phyloP scores from a whole-genome alignment of 345 rosid genomes.

The Rhizophora apiculata region DNA sequence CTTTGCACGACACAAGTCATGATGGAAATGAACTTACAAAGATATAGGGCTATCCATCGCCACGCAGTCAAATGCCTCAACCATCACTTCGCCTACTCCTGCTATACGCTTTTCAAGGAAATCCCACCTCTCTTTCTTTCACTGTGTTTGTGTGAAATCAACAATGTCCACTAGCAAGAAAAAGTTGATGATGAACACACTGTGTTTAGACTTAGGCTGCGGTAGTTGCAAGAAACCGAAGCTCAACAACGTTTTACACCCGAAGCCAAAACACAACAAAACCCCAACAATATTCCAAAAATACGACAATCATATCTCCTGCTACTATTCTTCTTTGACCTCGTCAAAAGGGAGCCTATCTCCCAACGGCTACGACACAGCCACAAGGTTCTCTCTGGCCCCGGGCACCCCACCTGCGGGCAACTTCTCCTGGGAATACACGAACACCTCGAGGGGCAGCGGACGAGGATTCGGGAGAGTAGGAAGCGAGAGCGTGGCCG shows the following conservation, averaged over 20 bases:
- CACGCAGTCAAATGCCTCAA: not conserved
- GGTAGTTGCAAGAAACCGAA: conserved; percentile 57
- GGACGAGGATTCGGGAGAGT: conserved; percentile 51
- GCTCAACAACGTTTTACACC: conserved; percentile 47
- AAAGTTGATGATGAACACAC: conserved; percentile 48
- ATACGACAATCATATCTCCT: conserved; percentile 13
- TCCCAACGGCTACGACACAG: conserved; percentile 14
- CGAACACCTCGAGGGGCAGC: conserved; percentile 11
- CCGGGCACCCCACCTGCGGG: conserved; percentile 12
- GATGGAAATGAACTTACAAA: not conserved
- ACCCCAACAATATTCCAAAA: conserved; percentile 14
- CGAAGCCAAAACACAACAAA: conserved; percentile 31
- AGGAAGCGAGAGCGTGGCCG: conserved; percentile 66
- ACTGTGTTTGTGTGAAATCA: not conserved
- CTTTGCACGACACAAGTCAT: too few species aligned
- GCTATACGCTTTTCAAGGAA: not conserved
- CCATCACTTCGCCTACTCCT: not conserved
- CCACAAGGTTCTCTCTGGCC: conserved; percentile 37
- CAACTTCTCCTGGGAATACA: conserved; percentile 14
- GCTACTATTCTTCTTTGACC: conserved; percentile 23
- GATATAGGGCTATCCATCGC: not conserved
- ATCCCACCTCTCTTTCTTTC: not conserved
- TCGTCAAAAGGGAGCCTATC: conserved; percentile 15
- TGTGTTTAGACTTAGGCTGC: conserved; percentile 65
- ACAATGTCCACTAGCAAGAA: conserved; percentile 49